Percentiles rank a stretch among this genome's conserved stretches.
phyloP scores from a whole-genome alignment of 2,329 filamentous ascomycete genomes.

The Tolypocladium tundrense region DNA sequence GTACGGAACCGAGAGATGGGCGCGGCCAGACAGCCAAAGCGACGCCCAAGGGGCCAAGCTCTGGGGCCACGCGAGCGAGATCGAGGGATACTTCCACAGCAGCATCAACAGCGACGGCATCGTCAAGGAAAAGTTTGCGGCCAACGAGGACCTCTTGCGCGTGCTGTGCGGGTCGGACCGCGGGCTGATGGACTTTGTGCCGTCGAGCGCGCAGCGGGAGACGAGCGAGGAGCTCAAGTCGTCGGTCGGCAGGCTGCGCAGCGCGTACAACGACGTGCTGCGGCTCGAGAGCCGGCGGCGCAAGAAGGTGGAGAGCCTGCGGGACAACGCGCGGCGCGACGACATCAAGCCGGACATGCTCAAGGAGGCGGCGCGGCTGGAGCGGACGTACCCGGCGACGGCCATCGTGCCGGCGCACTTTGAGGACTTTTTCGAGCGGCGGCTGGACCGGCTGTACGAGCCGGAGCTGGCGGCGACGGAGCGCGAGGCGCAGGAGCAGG shows the following conservation, averaged over 20 bases:
- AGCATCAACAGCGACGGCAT: constrained; percentile 45
- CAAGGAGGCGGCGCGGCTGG: constrained; percentile 71
- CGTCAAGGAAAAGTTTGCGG: constrained; percentile 68
- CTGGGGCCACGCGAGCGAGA: constrained; percentile 65
- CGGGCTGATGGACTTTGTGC: constrained; percentile 78
- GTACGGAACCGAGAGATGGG: constrained; percentile 84
- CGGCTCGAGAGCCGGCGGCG: constrained; percentile 72
- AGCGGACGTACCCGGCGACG: constrained; percentile 77
- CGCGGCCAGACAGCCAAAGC: constrained; percentile 54
- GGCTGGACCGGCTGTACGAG: constrained; percentile 68
- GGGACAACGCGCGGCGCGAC: constrained; percentile 72
- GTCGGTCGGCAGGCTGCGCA: constrained; percentile 66
- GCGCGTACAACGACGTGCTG: constrained; percentile 73
- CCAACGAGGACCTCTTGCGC: constrained; percentile 63
- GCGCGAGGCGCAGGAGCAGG: constrained; percentile 67
- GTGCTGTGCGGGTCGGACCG: constrained; percentile 72
- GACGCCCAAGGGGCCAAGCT: constrained; percentile 60
- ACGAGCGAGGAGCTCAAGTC: constrained; percentile 74
- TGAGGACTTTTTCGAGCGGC: constrained; percentile 78
- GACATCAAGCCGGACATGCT: constrained; percentile 83
- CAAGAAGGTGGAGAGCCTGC: constrained; percentile 68
- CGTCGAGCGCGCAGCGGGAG: constrained; percentile 67
- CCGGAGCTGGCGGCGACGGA: constrained; percentile 60
- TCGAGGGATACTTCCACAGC: constrained; percentile 74
- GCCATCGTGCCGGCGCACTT: constrained; percentile 82